These are phyloP conservation scores for Lachnum nothofagi DNA, from an alignment of 2,329 filamentous ascomycete species.

Conservation along the genomic window DNA sequence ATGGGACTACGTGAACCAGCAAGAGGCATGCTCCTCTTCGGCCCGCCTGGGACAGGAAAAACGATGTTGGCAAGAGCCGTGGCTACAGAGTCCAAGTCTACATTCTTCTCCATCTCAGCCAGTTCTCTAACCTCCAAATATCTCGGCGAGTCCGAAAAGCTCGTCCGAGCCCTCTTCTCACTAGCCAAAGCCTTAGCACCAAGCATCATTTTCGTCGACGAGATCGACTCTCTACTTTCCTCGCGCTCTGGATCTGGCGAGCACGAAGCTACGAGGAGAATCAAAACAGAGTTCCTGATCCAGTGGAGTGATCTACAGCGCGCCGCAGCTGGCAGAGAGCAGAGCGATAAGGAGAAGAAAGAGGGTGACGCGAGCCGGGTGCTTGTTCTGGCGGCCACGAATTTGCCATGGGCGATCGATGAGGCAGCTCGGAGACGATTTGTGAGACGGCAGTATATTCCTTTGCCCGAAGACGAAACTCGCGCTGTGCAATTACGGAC, in stretches of 20 bases:
- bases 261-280: constrained; percentile 85
- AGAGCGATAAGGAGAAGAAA: constrained; percentile 59
- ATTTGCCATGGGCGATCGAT: constrained; percentile 95
- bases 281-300: constrained; percentile 97
- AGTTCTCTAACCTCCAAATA: constrained; percentile 94
- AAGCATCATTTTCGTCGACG: constrained; percentile 96
- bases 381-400: constrained; percentile 89
- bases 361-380: constrained; percentile 81
- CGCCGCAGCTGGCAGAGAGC: constrained; percentile 80
- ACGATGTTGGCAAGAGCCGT: constrained; percentile 95
- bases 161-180: constrained; percentile 84
- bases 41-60: constrained; percentile 95
- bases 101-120: constrained; percentile 95
- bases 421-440: constrained; percentile 89
- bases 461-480: constrained; percentile 79
- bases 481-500: constrained; percentile 73
- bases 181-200: constrained; percentile 86
- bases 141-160: constrained; percentile 91
- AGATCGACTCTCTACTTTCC: constrained; percentile 91
- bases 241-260: constrained; percentile 77
- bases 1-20: constrained; percentile 92
- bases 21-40: constrained; percentile 90
- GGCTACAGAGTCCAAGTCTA: constrained; percentile 88
- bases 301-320: constrained; percentile 94
- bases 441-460: constrained; percentile 91